Evolutionary conservation across 495 filamentous ascomycete species (phyloP).

Genomic region (Penicillium psychrofluorescens): DNA sequence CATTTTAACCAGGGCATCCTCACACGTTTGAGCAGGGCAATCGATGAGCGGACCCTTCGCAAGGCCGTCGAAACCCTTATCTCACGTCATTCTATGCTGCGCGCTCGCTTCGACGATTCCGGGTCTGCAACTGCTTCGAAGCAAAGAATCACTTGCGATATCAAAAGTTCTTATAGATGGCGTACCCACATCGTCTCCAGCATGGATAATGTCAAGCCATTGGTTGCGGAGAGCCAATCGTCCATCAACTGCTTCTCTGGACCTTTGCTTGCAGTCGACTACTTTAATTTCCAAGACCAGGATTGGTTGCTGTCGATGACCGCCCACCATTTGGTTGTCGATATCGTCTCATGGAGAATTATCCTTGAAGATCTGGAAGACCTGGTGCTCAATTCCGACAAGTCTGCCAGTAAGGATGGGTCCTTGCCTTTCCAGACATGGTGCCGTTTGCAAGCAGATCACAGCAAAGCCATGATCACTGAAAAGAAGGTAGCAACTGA

Average conservation of each 20-base stretch:
- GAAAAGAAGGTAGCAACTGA: slow-evolving; percentile 20
- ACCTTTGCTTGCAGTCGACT: slow-evolving; percentile 35
- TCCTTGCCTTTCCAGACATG: slow-evolving; percentile 60
- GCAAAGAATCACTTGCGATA: slow-evolving; percentile 31
- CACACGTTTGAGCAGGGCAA: slow-evolving; percentile 44
- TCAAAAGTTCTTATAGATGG: slow-evolving; percentile 32
- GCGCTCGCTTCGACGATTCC: slow-evolving; percentile 49
- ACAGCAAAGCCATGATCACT: slow-evolving; percentile 15
- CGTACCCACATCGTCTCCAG: slow-evolving; percentile 11
- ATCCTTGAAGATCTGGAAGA: slow-evolving; percentile 63
- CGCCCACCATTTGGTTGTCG: slow-evolving; percentile 62
- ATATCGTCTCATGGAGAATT: slow-evolving; percentile 64
- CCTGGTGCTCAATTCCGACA: slow-evolving; percentile 41
- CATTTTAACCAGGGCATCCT: slow-evolving; percentile 70
- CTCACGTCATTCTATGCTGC: slow-evolving; percentile 64
- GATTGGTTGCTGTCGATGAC: slow-evolving; percentile 50
- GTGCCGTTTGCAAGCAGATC: slow-evolving; percentile 42
- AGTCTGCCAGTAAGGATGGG: slow-evolving; percentile 17
- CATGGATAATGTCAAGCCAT: slow-evolving; percentile 20
- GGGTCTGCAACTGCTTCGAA: slow-evolving; percentile 16
- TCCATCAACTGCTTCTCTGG: slow-evolving; percentile 37
- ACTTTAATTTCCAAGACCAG: slow-evolving; percentile 38
- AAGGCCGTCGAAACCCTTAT: slow-evolving; percentile 53
- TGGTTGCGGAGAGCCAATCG: slow-evolving; percentile 32
- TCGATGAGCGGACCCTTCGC: slow-evolving; percentile 39